Conservation (phyloP, 768 basidiomycete species). For the Trametes villosa region DNA sequence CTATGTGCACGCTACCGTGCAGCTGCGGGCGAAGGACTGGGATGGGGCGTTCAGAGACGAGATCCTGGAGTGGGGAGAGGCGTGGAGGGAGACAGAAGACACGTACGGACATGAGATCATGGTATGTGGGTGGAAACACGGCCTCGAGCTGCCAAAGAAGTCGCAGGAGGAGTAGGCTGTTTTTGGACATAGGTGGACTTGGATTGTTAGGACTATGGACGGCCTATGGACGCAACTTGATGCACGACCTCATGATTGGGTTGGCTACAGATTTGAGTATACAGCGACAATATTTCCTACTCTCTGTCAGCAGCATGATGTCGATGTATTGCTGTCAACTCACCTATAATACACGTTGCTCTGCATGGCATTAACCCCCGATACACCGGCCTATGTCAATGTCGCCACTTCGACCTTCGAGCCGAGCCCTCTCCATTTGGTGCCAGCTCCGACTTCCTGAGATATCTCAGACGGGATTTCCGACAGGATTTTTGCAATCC, state of each 20-base stretch:
- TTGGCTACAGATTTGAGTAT: background rate
- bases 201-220: background rate
- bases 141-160: background rate
- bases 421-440: constrained; percentile 85
- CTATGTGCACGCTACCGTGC: constrained; percentile 25
- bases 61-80: constrained; percentile 39
- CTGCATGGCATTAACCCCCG: background rate
- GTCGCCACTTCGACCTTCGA: constrained; percentile 60
- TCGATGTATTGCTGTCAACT: background rate
- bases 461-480: constrained; percentile 62
- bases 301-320: background rate
- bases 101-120: constrained; percentile 2
- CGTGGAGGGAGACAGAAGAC: constrained; percentile 34
- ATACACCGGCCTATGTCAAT: constrained; percentile 25
- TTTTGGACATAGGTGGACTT: too few species aligned
- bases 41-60: constrained; percentile 35
- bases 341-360: background rate
- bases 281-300: background rate
- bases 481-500: constrained; percentile 73
- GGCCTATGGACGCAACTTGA: background rate
- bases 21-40: constrained; percentile 18
- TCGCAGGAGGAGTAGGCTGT: too few species aligned
- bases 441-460: constrained; percentile 67
- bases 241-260: background rate
- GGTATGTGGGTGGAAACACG: constrained; percentile 10